Evolutionary conservation across 2,329 filamentous ascomycete genomes (phyloP).

Genomic region (Sclerotinia trifoliorum): DNA sequence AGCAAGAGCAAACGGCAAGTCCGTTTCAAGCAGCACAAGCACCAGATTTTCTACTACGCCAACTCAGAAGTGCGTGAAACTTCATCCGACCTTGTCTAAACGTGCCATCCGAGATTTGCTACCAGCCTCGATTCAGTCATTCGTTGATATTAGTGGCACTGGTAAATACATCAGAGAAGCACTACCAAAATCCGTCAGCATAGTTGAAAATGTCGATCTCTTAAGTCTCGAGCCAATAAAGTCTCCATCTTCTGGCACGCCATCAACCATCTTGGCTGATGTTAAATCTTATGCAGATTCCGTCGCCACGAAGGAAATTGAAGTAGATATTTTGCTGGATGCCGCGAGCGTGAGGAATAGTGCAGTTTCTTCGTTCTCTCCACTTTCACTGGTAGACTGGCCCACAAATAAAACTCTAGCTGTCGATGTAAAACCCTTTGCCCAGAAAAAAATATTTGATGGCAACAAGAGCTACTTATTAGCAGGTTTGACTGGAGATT

Average conservation of each 20-base stretch:
- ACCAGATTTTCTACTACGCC: not conserved
- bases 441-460: conserved; percentile 7
- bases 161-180: not conserved
- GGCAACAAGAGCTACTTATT: conserved; percentile 40
- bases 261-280: not conserved
- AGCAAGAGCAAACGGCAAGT: not conserved
- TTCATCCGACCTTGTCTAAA: conserved; percentile 18
- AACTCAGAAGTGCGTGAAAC: not conserved
- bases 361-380: conserved; percentile 3
- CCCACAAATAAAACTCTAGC: conserved; percentile 16
- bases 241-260: not conserved
- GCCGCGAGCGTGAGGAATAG: not conserved
- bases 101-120: conserved; percentile 17
- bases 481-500: conserved; percentile 35
- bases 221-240: not conserved
- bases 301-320: not conserved
- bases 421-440: conserved; percentile 7
- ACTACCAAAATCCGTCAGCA: not conserved
- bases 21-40: not conserved
- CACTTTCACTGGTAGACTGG: conserved; percentile 22
- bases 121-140: conserved; percentile 7
- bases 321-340: not conserved
- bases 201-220: not conserved
- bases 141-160: conserved; percentile 9
- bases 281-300: conserved; percentile 8